Evolutionary conservation across 2,329 filamentous ascomycete genomes (phyloP).

Genomic region (Tolypocladium nubicola): DNA sequence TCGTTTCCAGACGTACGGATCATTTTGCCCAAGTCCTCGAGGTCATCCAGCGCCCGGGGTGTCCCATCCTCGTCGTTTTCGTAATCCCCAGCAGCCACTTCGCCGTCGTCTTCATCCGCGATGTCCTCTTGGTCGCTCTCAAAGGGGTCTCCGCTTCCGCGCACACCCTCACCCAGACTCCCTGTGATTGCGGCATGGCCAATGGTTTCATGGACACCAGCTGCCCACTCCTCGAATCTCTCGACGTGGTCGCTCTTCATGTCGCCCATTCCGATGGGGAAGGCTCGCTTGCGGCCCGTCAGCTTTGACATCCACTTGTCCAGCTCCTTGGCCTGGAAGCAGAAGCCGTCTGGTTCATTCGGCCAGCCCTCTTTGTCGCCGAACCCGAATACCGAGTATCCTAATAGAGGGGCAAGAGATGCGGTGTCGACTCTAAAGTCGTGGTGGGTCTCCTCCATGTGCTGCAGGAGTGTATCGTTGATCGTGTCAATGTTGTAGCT

Average conservation of each 20-base stretch:
- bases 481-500: conserved; percentile 95
- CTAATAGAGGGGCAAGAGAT: conserved; percentile 63
- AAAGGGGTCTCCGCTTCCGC: conserved; percentile 70
- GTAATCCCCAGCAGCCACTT: conserved; percentile 33
- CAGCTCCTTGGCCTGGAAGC: conserved; percentile 79
- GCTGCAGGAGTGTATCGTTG: conserved; percentile 76
- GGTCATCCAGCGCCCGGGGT: conserved; percentile 51
- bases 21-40: conserved; percentile 72
- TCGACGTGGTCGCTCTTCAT: conserved; percentile 61
- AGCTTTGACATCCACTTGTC: conserved; percentile 98
- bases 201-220: conserved; percentile 64
- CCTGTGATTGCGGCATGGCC: conserved; percentile 50
- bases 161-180: conserved; percentile 52
- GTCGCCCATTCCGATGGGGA: conserved; percentile 80
- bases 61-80: conserved; percentile 23
- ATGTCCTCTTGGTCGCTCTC: conserved; percentile 74
- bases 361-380: conserved; percentile 90
- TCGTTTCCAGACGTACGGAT: conserved; percentile 37
- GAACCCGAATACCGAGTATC: conserved; percentile 90
- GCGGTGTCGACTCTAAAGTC: conserved; percentile 94
- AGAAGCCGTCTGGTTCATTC: conserved; percentile 81
- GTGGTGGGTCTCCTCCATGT: conserved; percentile 85
- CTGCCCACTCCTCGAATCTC: conserved; percentile 66
- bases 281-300: conserved; percentile 76
- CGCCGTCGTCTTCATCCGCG: conserved; percentile 48